These are phyloP conservation scores for Tagetes patula DNA, from an alignment of 129 eudicot species.

Conservation along the genomic window DNA sequence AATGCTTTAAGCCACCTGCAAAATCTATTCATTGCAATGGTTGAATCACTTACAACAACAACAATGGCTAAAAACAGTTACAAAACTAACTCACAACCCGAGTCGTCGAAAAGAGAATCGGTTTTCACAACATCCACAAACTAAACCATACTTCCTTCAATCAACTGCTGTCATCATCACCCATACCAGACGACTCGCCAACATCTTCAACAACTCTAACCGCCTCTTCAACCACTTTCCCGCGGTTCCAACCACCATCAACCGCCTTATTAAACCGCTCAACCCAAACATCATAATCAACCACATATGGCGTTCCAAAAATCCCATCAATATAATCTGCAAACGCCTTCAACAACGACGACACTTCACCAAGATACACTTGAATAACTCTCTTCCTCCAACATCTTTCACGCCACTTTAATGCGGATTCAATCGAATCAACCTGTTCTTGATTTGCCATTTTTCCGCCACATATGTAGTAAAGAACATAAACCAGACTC, in stretches of 20 bases:
- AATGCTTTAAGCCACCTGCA: not conserved
- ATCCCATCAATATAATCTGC: conserved; percentile 81
- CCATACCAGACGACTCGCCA: conserved; percentile 46
- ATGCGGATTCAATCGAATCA: conserved; percentile 83
- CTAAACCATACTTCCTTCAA: conserved; percentile 5
- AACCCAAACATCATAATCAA: conserved; percentile 83
- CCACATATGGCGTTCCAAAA: conserved; percentile 74
- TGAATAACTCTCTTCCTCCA: conserved; percentile 74
- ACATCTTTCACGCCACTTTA: conserved; percentile 71
- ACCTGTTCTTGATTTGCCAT: conserved; percentile 54
- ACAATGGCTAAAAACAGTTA: conserved; percentile 10
- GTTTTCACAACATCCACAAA: conserved; percentile 20
- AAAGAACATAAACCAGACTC: conserved; percentile 69
- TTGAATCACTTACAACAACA: conserved; percentile 20
- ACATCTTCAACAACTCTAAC: conserved; percentile 50
- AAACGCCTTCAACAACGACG: conserved; percentile 76
- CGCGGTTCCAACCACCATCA: conserved; percentile 62
- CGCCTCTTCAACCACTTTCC: conserved; percentile 52
- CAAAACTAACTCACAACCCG: conserved; percentile 25
- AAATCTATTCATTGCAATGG: conserved; percentile 17
- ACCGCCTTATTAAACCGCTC: conserved; percentile 56
- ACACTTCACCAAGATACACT: conserved; percentile 61
- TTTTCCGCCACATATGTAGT: conserved; percentile 62
- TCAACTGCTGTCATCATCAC: conserved; percentile 25
- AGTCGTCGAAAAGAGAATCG: conserved; percentile 21